Evolutionary conservation across 495 filamentous ascomycete species (phyloP).

Genomic region (Penicillium odoratum): DNA sequence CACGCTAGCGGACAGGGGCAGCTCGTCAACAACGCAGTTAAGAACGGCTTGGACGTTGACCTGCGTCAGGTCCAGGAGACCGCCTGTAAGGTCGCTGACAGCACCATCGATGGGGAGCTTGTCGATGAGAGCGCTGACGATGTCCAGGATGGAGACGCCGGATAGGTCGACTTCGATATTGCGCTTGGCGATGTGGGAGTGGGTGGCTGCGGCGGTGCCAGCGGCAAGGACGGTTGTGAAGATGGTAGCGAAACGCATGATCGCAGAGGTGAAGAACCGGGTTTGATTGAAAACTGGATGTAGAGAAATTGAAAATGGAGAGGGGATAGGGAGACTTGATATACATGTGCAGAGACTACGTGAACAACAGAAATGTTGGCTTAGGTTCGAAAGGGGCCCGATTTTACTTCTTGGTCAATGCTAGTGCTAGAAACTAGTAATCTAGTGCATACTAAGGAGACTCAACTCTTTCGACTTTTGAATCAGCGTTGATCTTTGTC

Average conservation of each 20-base stretch:
- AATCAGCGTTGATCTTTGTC: not conserved
- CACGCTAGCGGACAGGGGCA: not conserved
- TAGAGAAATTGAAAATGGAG: not conserved
- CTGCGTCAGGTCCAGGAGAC: not conserved
- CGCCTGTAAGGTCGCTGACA: not conserved
- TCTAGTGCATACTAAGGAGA: not conserved
- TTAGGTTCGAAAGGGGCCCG: not conserved
- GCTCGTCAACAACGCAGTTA: not conserved
- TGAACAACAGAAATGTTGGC: not conserved
- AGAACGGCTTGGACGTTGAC: not conserved
- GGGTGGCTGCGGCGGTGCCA: not conserved
- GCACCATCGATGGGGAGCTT: not conserved
- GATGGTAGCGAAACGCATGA: not conserved
- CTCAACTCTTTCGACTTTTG: not conserved
- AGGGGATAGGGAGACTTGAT: not conserved
- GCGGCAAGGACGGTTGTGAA: not conserved
- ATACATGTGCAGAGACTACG: not conserved
- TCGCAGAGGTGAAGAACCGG: not conserved
- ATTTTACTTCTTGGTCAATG: not conserved
- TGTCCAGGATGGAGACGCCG: not conserved
- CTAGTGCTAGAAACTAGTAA: not conserved
- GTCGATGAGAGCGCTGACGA: not conserved
- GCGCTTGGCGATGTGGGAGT: not conserved
- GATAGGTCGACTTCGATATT: not conserved
- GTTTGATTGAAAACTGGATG: not conserved